Evolutionary conservation across 306 rosid species (phyloP), one percentile per base, ranked within the genome.

Genomic region (Comarum palustre): DNA sequence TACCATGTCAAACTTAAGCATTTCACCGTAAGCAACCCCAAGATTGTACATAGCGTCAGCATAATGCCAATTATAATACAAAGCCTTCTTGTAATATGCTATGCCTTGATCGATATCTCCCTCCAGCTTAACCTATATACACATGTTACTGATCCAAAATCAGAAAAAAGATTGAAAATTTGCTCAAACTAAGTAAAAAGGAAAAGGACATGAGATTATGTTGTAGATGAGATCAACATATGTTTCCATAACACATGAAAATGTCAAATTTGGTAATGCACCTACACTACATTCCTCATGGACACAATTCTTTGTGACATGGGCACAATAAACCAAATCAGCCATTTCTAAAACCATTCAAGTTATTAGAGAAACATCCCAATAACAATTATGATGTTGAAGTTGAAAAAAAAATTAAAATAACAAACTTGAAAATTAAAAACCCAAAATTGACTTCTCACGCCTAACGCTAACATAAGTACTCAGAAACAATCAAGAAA

Each of bases 31-130:
- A 51, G 99, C 99, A 77, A 95, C 99, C 75, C 97, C 99, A 19
- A 95, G 96, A 88, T 95, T 95, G 82, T 95, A 95, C 99, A 95
- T 91, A 70, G 99, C 99, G 84, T 95, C 99, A 68, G 99, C 99
- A 78, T 95, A 95, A 70, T 91, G 99, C 97, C 97, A 95, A 72
- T 95, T 95, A 79, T 90, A 91, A 85, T 75, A 91, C 86, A 95
- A 68, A 58, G 99, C 99, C 86, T 87, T 95, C 83, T 95, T 95
- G 75, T 95, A 95, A 78, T 83, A 88, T 34, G 91, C 87, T 76
- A 95, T 91, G 63, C 99, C 99, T 70, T 86, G 96, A 80, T 81
- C 78, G 34, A 91, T 95, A 81, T 91, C 96, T 17, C 99, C 99
- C 77, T 95, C 99, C 91, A 91, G 81, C 87, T 94, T 94, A 85